Percentiles rank a stretch among this genome's conserved stretches.
Evolutionary conservation across 148 eudicot genomes (phyloP).

Genomic region (Dianthus caryophyllus): DNA sequence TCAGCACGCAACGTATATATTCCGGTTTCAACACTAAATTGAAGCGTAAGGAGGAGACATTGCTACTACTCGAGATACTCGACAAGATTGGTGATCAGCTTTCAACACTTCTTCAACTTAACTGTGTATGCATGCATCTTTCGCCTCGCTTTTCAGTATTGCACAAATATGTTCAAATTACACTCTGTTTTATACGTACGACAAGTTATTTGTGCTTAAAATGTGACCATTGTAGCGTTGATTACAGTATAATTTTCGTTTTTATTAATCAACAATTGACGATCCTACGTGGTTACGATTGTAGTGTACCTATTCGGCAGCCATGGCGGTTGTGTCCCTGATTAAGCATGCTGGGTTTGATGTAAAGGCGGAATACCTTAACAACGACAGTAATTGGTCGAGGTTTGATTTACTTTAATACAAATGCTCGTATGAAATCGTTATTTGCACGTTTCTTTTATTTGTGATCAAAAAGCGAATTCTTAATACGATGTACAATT

Average conservation of each 20-base stretch:
- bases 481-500: background rate
- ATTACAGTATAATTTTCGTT: background rate
- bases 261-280: background rate
- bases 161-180: too few species aligned
- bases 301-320: background rate
- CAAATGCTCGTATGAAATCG: too few species aligned
- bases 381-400: background rate
- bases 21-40: too few species aligned
- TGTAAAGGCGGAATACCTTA: background rate
- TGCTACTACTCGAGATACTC: too few species aligned
- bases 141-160: background rate
- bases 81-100: too few species aligned
- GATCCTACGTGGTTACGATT: background rate
- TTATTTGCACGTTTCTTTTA: too few species aligned
- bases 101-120: too few species aligned
- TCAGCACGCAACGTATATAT: too few species aligned
- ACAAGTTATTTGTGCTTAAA: background rate
- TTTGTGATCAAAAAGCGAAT: too few species aligned
- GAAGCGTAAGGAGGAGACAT: too few species aligned
- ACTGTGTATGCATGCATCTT: background rate
- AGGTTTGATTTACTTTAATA: too few species aligned
- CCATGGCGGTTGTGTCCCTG: background rate
- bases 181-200: too few species aligned
- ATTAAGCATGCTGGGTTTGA: constrained; percentile 2
- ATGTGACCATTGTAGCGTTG: background rate